Percentiles rank a stretch among this genome's conserved stretches.
Conservation (phyloP, 345 rosid species). For the Murraya paniculata region DNA sequence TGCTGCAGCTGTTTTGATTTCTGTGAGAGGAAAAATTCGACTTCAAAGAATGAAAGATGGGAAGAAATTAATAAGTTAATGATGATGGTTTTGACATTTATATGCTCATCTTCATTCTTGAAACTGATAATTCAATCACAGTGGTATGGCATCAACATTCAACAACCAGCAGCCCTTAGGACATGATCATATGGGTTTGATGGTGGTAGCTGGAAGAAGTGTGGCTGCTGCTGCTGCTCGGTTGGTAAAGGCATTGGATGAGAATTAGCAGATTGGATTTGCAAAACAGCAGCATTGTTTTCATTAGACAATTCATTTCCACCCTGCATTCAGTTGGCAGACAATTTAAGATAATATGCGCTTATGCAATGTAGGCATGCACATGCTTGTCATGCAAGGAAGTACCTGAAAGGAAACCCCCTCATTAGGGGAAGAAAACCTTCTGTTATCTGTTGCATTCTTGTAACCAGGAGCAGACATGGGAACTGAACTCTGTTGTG, state of each 20-base stretch:
- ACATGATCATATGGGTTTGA: constrained; percentile 63
- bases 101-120: neutral
- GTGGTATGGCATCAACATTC: constrained; percentile 30
- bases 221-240: constrained; percentile 45
- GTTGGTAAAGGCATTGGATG: constrained; percentile 34
- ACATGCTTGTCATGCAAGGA: neutral
- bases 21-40: neutral
- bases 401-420: constrained; percentile 15
- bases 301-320: constrained; percentile 51
- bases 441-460: constrained; percentile 20
- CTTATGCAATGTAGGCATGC: neutral
- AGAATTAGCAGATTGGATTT: constrained; percentile 18
- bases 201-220: constrained; percentile 47
- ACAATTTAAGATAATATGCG: neutral
- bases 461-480: constrained; percentile 2
- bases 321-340: constrained; percentile 26
- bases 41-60: neutral
- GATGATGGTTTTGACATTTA: neutral
- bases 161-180: constrained; percentile 61
- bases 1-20: neutral
- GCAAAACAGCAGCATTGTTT: constrained; percentile 10
- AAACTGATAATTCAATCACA: neutral
- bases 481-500: constrained; percentile 33
- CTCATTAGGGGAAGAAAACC: constrained; percentile 6
- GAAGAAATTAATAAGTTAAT: neutral